Evolutionary conservation across 2,329 filamentous ascomycete genomes (phyloP), one percentile per base, ranked within the genome.

Genomic region (Onygenales sp.): DNA sequence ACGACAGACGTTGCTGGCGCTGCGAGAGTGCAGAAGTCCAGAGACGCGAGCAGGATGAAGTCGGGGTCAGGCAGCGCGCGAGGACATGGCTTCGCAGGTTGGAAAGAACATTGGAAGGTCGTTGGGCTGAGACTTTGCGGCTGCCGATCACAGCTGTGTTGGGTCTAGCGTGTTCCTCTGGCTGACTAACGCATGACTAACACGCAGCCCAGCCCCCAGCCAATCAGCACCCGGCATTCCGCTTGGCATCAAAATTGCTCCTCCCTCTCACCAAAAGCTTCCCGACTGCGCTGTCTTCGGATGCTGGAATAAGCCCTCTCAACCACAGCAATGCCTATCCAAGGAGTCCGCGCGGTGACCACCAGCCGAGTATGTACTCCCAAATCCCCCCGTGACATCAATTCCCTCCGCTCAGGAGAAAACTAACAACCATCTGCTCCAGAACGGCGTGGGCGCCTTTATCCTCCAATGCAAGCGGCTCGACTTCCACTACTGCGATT

Each of bases 391-490:
- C 5, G 32, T 9, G 8, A 43, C 9, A 2, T 42, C 7, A 17
- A 33, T 7, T 17, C 17, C 17, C 17, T 17, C 43, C 35, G 44
- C 38, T 27, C 21, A 27, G 5, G 21, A 27, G 14, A 39, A 43
- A 49, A 50, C 51, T 60, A 47, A 58, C 33, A 31, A 39, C 13
- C 7, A 14, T 8, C 46, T 17, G 17, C 53, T 52, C 5, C 64
- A 97, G 91, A 97, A 98, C 77, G 93, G 93, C 79, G 80, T 97
- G 62, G 92, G 92, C 65, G 88, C 91, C 69, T 97, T 97, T 78
- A 89, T 98, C 72, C 82, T 96, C 55, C 92, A 95, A 77, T 98
- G 93, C 83, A 95, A 89, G 78, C 87, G 86, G 68, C 78, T 98
- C 70, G 89, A 95, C 71, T 89, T 98, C 67, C 88, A 95, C 76